These are phyloP conservation scores for Torrubiellomyces zombiae DNA, from an alignment of 2,329 filamentous ascomycete genomes.

Conservation along the genomic window DNA sequence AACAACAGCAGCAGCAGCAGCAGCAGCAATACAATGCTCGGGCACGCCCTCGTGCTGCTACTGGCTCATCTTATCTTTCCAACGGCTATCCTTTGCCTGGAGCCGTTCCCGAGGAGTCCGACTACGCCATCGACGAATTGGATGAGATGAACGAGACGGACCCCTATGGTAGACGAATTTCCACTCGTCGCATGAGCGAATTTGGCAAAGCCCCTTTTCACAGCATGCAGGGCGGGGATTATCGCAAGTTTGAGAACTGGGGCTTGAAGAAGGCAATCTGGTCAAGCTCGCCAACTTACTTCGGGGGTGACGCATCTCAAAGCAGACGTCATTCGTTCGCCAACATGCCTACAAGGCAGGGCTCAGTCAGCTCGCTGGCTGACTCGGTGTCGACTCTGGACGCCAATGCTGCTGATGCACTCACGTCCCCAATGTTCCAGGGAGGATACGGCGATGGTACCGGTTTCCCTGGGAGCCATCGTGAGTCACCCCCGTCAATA, in stretches of 20 bases:
- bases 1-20: no score
- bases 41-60: conserved; percentile 41
- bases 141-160: conserved; percentile 43
- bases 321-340: conserved; percentile 70
- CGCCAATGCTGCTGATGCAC: conserved; percentile 23
- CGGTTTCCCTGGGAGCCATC: conserved; percentile 20
- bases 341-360: conserved; percentile 47
- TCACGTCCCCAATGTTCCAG: conserved; percentile 25
- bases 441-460: conserved; percentile 22
- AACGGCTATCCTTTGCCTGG: conserved; percentile 44
- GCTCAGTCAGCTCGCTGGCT: conserved; percentile 43
- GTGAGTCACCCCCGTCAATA: conserved; percentile 16
- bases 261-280: conserved; percentile 49
- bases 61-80: conserved; percentile 34
- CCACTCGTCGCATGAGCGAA: conserved; percentile 40
- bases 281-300: conserved; percentile 55
- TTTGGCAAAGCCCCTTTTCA: conserved; percentile 30
- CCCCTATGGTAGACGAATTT: conserved; percentile 27
- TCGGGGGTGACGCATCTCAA: conserved; percentile 47
- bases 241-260: conserved; percentile 41
- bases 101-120: conserved; percentile 45
- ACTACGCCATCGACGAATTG: conserved; percentile 57
- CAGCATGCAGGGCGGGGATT: conserved; percentile 35
- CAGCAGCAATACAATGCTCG: conserved; percentile 35
- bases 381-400: conserved; percentile 34